Evolutionary conservation across 208 protist genomes (phyloP).

Genomic region (Paratrypanosoma confusum): DNA sequence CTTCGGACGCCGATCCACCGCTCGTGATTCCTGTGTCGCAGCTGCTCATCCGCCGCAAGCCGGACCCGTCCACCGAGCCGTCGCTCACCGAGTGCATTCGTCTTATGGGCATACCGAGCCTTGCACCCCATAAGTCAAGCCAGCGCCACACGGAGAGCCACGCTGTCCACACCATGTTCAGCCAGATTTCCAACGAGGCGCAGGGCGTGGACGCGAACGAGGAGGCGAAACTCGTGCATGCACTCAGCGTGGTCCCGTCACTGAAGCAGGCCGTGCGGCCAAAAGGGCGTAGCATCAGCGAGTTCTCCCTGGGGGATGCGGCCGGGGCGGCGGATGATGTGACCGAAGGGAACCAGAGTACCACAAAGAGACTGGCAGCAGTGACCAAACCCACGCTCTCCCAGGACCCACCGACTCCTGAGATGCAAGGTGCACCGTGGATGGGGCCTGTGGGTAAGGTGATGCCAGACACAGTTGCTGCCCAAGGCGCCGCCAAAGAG

Average conservation of each 20-base stretch:
- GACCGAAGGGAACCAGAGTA: not conserved
- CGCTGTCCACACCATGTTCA: slow-evolving; percentile 33
- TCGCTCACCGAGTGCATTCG: slow-evolving; percentile 82
- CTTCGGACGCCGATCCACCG: slow-evolving; percentile 41
- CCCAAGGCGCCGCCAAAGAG: slow-evolving; percentile 26
- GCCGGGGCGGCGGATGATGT: slow-evolving; percentile 2
- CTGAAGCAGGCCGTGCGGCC: slow-evolving; percentile 60
- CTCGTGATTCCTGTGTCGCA: slow-evolving; percentile 40
- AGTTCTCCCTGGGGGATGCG: slow-evolving; percentile 63
- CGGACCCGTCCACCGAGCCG: slow-evolving; percentile 51
- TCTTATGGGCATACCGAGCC: slow-evolving; percentile 62
- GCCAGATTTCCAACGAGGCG: slow-evolving; percentile 34
- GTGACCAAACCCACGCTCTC: not conserved
- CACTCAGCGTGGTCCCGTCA: slow-evolving; percentile 28
- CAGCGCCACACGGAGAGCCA: slow-evolving; percentile 24
- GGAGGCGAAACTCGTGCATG: slow-evolving; percentile 40
- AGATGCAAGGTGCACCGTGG: no score
- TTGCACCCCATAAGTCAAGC: slow-evolving; percentile 37
- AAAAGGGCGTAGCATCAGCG: slow-evolving; percentile 44
- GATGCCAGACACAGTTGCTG: no score
- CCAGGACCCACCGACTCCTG: not conserved
- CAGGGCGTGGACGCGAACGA: slow-evolving; percentile 63
- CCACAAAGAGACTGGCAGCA: slow-evolving; percentile 1
- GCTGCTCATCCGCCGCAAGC: slow-evolving; percentile 64
- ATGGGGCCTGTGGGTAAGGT: no score